A percentile compares a stretch with the other conserved stretches of the same genome.
Evolutionary conservation across 176 grass and related monocot species (phyloP).

Genomic region (Pontederia paniculata): DNA sequence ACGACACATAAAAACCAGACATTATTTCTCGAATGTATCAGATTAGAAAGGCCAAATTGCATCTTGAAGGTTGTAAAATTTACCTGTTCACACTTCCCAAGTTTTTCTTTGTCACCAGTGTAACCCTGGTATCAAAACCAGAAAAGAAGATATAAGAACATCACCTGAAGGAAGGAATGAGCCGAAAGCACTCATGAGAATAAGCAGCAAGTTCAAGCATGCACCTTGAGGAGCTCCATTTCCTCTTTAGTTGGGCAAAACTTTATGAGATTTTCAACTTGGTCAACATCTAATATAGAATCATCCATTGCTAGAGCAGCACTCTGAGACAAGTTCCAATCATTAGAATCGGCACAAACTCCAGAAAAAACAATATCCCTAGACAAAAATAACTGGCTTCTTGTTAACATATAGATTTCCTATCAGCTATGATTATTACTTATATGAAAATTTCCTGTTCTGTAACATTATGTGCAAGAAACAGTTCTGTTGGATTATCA

Average conservation of each 20-base stretch:
- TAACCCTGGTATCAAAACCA: constrained; percentile 46
- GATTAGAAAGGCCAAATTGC: neutral
- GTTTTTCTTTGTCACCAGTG: constrained; percentile 59
- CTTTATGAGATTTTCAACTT: constrained; percentile 21
- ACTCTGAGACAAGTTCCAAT: constrained; percentile 3
- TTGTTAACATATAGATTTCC: neutral
- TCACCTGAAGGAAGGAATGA: neutral
- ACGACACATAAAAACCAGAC: no score
- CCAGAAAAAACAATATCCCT: neutral
- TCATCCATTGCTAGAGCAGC: constrained; percentile 16
- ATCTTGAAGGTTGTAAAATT: constrained; percentile 5
- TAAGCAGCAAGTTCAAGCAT: constrained; percentile 20
- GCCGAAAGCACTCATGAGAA: constrained; percentile 4
- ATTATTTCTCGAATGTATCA: no score
- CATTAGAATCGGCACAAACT: neutral
- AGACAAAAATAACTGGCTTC: neutral
- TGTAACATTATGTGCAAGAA: no score
- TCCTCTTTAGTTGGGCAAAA: constrained; percentile 24
- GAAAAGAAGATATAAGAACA: constrained; percentile 6
- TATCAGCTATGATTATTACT: no score
- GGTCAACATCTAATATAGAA: constrained; percentile 24
- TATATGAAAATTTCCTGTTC: no score
- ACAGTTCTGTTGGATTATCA: no score
- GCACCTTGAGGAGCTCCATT: constrained; percentile 61
- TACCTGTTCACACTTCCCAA: constrained; percentile 98